phyloP scores from a whole-genome alignment of 2,329 filamentous ascomycete species.

The Colletotrichum somersetense region DNA sequence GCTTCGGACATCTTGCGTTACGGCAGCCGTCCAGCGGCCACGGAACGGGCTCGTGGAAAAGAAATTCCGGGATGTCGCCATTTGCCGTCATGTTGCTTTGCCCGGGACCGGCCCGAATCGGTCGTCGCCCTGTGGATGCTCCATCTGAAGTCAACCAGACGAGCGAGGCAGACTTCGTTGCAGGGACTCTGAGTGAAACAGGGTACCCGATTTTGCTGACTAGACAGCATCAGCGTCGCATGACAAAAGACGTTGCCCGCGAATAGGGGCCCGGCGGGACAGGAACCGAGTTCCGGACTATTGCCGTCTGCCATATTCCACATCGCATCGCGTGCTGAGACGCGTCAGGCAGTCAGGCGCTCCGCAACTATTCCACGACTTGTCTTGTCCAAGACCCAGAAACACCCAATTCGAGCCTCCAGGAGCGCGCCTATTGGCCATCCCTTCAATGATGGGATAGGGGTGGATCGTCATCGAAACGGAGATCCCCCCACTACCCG shows the following conservation, averaged over 20 bases:
- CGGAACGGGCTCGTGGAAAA: not conserved
- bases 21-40: not conserved
- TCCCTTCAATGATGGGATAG: conserved; percentile 8
- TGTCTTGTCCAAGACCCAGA: not conserved
- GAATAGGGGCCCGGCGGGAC: not conserved
- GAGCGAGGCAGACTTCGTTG: not conserved
- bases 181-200: not conserved
- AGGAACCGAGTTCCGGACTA: not conserved
- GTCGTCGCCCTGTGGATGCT: not conserved
- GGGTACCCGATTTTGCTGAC: not conserved
- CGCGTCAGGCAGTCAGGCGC: conserved; percentile 21
- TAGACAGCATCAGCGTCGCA: not conserved
- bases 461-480: conserved; percentile 34
- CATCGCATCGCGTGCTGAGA: conserved; percentile 24
- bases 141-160: not conserved
- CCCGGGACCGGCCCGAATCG: not conserved
- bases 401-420: conserved; percentile 1
- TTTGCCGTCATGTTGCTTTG: not conserved
- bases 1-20: not conserved
- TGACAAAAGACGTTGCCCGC: not conserved
- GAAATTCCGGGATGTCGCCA: not conserved
- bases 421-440: conserved; percentile 2
- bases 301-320: not conserved
- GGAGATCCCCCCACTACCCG: conserved; percentile 31
- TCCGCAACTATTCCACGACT: conserved; percentile 22